Evolutionary conservation across 2,329 filamentous ascomycete genomes (phyloP), one percentile per base, ranked within the genome.

Genomic region (Xylaria polymorpha): DNA sequence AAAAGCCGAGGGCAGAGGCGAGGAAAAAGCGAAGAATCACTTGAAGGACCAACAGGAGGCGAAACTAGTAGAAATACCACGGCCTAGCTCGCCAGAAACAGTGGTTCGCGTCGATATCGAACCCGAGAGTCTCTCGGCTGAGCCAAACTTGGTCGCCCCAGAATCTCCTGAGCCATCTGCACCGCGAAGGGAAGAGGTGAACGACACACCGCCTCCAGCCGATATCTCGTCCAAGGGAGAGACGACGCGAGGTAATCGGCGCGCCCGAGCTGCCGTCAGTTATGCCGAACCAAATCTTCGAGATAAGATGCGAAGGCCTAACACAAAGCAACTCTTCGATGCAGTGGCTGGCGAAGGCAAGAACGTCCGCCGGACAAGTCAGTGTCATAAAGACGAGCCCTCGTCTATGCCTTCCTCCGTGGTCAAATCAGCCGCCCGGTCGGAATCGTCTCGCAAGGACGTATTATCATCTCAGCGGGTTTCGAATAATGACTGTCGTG

Each of bases 301-400:
- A 70, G 91, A 91, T 77, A 96, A 96, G 81, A 94, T 96, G 92
- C 87, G 93, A 67, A 87, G 93, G 68, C 92, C 93, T 25, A 92
- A 72, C 58, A 72, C 91, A 1, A 93, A 93, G 77, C 89, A 93
- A 72, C 80, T 94, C 10, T 87, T 91, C 43, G 92, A 94, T 78
- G 92, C 92, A 1, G 92, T 95, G 15, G 81, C 86, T 12, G 89
- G 87, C n/a, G 87, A 91, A 73, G 86, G 85, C 39, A 89, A 86
- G 75, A 83, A 85, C 67, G 76, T 79, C 67, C 84, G 83, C 59
- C 79, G 82, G 63, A 80, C 79, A 29, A 85, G 83, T 69, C 76
- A 78, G 50, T 81, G 75, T 46, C 75, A 76, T 64, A 65, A 72
- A 37, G 77, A 79, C 29, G 78, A 79, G 9, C 66, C 70, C 44